Evolutionary conservation across 768 basidiomycete species (phyloP).

Genomic region (Cystofilobasidium macerans): DNA sequence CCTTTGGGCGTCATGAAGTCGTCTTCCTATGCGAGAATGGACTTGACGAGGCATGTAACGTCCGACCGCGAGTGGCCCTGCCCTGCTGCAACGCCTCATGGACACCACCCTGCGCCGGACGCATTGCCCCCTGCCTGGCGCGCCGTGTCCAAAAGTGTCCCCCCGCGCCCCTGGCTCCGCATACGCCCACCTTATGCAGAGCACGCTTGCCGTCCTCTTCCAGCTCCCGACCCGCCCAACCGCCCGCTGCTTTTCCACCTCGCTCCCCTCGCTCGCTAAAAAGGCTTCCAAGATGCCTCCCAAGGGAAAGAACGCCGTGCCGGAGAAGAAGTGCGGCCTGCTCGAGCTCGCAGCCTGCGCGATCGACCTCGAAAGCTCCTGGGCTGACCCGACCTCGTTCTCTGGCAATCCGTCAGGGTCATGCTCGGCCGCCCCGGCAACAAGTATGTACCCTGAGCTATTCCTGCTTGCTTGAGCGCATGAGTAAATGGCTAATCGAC

Average conservation of each 20-base stretch:
- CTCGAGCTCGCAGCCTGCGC: too few relatives aligned
- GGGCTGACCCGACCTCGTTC: too few relatives aligned
- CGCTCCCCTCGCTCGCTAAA: not conserved
- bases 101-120: too few relatives aligned
- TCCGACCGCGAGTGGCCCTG: too few relatives aligned
- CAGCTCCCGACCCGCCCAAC: not conserved
- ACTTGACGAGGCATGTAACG: too few relatives aligned
- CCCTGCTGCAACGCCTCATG: too few relatives aligned
- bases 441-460: slow-evolving; percentile 43
- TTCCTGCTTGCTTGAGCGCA: not conserved
- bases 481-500: not conserved
- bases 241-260: not conserved
- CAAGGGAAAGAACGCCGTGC: slow-evolving; percentile 51
- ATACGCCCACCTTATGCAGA: not conserved
- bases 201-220: not conserved
- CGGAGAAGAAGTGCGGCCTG: slow-evolving; percentile 86
- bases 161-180: not conserved
- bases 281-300: slow-evolving; percentile 8
- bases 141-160: too few relatives aligned
- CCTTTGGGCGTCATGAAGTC: too few relatives aligned
- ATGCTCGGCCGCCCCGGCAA: slow-evolving; percentile 85
- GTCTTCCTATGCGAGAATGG: too few relatives aligned
- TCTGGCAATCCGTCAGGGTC: too few relatives aligned
- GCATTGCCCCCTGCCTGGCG: too few relatives aligned
- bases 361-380: too few relatives aligned